Evolutionary conservation across 768 basidiomycete species (phyloP).

Genomic region (Tylopilus cervinicoccineus): DNA sequence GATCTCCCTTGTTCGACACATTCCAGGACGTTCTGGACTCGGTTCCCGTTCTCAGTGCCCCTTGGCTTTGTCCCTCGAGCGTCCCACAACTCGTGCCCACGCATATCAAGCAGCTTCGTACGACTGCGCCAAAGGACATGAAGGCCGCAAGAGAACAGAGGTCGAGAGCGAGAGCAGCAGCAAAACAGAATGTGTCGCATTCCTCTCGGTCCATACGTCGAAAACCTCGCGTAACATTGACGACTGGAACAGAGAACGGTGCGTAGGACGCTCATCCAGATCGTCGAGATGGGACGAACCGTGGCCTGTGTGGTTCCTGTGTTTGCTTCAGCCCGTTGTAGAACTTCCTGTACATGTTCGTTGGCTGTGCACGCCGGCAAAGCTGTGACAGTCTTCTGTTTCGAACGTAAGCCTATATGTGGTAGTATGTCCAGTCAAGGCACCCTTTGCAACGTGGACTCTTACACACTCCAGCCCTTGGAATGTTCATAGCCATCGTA

Average conservation of each 20-base stretch:
- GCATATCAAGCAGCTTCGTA: constrained; percentile 77
- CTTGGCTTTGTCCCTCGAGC: constrained; percentile 50
- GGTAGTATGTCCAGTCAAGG: no score
- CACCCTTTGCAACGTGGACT: not conserved
- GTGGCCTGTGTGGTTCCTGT: not conserved
- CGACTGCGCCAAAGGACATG: constrained; percentile 78
- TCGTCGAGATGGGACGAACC: no score
- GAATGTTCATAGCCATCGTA: constrained; percentile 67
- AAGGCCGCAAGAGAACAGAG: constrained; percentile 61
- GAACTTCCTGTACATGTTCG: no score
- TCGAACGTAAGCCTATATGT: no score
- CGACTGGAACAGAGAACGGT: constrained; percentile 5
- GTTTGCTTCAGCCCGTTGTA: not conserved
- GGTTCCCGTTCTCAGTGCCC: constrained; percentile 55
- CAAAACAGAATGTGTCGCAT: constrained; percentile 32
- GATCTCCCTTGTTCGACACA: constrained; percentile 35
- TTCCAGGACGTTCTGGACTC: constrained; percentile 41
- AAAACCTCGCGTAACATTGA: constrained; percentile 22
- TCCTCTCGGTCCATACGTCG: constrained; percentile 12
- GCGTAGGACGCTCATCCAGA: not conserved
- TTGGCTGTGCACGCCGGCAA: no score
- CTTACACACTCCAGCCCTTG: not conserved
- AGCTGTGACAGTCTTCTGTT: no score
- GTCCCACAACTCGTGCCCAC: constrained; percentile 51
- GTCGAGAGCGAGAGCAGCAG: constrained; percentile 43